phyloP scores from a whole-genome alignment of 2,329 filamentous ascomycete genomes.

The Dothiorella sarmentorum region DNA sequence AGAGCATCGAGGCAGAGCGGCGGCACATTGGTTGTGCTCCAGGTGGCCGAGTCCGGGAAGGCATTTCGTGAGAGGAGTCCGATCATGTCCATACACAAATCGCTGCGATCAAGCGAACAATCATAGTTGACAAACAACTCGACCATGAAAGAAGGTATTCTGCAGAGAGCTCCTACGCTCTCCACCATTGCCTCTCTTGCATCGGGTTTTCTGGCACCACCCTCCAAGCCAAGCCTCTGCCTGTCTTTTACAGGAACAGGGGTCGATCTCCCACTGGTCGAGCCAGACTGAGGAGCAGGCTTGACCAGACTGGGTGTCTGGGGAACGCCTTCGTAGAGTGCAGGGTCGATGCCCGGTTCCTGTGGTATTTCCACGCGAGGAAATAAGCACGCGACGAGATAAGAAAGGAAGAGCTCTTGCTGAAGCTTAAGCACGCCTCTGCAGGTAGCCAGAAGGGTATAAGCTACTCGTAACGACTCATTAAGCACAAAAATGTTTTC shows the following conservation, averaged over 20 bases:
- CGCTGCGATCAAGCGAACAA: slow-evolving; percentile 85
- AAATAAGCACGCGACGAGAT: slow-evolving; percentile 89
- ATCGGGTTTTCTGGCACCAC: slow-evolving; percentile 86
- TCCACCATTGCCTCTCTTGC: slow-evolving; percentile 98
- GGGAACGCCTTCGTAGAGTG: slow-evolving; percentile 88
- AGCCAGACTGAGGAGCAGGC: slow-evolving; percentile 51
- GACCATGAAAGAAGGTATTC: slow-evolving; percentile 91
- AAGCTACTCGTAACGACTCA: slow-evolving; percentile 86
- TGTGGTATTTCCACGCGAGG: slow-evolving; percentile 90
- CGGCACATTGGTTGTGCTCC: slow-evolving; percentile 98
- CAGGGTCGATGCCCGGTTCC: slow-evolving; percentile 85
- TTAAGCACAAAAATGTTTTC: slow-evolving; percentile 95
- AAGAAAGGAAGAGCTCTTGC: slow-evolving; percentile 92
- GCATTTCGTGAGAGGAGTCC: slow-evolving; percentile 90
- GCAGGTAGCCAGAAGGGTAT: slow-evolving; percentile 86
- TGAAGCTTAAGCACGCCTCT: slow-evolving; percentile 88
- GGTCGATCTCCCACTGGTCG: slow-evolving; percentile 75
- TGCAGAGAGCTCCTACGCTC: slow-evolving; percentile 82
- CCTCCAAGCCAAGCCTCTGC: slow-evolving; percentile 88
- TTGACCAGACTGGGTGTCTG: slow-evolving; percentile 86
- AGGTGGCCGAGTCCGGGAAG: slow-evolving; percentile 93
- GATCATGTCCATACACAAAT: slow-evolving; percentile 93
- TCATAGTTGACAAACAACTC: slow-evolving; percentile 98
- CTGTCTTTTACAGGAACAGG: slow-evolving; percentile 90
- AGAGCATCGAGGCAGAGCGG: slow-evolving; percentile 91